Conservation (phyloP, 257 asterid genomes). For the Ilex aquifolium region DNA sequence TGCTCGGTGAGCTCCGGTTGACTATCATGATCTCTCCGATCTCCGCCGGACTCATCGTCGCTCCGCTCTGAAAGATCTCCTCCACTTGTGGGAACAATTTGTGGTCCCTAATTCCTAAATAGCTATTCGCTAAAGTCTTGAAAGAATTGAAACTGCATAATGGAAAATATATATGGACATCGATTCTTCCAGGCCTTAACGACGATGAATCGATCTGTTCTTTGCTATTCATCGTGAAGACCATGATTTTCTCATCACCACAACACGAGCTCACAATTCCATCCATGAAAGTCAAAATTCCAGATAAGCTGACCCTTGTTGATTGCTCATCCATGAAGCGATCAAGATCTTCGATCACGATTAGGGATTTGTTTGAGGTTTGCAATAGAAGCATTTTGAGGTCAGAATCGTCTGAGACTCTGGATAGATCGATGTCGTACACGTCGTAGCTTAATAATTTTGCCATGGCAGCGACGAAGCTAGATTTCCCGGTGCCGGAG, state of each 20-base stretch:
- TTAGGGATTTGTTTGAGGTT: slow-evolving; percentile 14
- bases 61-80: slow-evolving; percentile 35
- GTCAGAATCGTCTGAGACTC: background rate
- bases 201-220: slow-evolving; percentile 33
- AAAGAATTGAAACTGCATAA: slow-evolving; percentile 52
- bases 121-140: slow-evolving; percentile 38
- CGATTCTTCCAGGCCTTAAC: slow-evolving; percentile 15
- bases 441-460: background rate
- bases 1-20: slow-evolving; percentile 59
- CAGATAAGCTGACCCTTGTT: slow-evolving; percentile 11
- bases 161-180: background rate
- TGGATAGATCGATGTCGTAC: background rate
- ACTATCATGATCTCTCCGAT: slow-evolving; percentile 56
- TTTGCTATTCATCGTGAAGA: background rate
- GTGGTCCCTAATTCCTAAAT: slow-evolving; percentile 31
- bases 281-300: background rate
- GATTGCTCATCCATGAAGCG: background rate
- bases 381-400: slow-evolving; percentile 40
- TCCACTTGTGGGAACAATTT: background rate
- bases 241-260: background rate
- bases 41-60: slow-evolving; percentile 58
- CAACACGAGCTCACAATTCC: background rate
- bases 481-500: slow-evolving; percentile 13
- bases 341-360: background rate
- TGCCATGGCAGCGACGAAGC: background rate